Base-by-base conservation (phyloP, 2,329 filamentous ascomycete genomes). In the Helotiales sp. region DNA sequence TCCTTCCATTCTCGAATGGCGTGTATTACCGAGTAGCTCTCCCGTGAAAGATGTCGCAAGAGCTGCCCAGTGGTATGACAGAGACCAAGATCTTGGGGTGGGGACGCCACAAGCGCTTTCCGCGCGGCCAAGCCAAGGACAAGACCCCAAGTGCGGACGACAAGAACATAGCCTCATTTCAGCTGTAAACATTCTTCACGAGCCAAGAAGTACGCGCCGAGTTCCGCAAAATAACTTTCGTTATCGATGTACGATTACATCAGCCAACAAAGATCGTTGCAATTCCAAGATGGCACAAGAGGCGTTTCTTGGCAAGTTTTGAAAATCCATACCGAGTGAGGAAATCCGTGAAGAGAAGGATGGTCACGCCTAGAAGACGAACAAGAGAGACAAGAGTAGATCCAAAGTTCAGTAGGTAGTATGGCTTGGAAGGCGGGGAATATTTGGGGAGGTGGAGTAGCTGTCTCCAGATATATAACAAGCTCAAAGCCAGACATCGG, bases 201-300 rank as follows among this genome's bases (percentile, higher is more conserved):
- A 40, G 9, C 36, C 36, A 40, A 40, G 36, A 17, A 4, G 5
- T 17, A 7, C 31, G 52, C 31, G 52, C 31, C 31, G 36, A 47
- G 38, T 46, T 17, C 25, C 38, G 30, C 42, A 36, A 29, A 27
- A 12, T n/a, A 17, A 12, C 15, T 40, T 40, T 19, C 22, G n/a
- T 33, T 30, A 40, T n/a, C 17, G 53, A 19, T 51, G 47, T 36
- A 52, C 25, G 10, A 55, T 55, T 38, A 55, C 54, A 51, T 55
- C 8, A 33, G 54, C 54, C 54, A 55, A 50, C 31, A 22, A n/a
- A 22, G 7, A 22, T 2, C 8, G 17, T 31, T 33, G 10, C 7
- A 29, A 33, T 42, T 47, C n/a, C 31, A 33, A 33, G 34, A 44
- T 42, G 46, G 42, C 38, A 19, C 40, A 8, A 29, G 33, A 29